These are phyloP conservation scores for Trichoderma citrinoviride DNA, from an alignment of 2,329 filamentous ascomycete species.

Conservation along the genomic window DNA sequence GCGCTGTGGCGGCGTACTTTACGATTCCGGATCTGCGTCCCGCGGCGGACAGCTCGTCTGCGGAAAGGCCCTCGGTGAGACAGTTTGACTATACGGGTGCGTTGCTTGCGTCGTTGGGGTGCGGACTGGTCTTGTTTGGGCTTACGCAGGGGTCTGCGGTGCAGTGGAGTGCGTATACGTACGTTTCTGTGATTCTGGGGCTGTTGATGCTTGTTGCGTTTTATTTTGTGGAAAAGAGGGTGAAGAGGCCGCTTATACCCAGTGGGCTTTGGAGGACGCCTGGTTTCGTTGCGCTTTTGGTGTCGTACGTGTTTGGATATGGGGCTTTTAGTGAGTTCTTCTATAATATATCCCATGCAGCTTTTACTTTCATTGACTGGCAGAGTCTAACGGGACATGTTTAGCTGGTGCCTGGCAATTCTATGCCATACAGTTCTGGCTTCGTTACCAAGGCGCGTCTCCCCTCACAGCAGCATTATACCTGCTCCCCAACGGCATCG, in stretches of 20 bases:
- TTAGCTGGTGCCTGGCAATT: constrained; percentile 5
- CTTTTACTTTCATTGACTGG: neutral
- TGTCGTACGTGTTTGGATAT: constrained; percentile 8
- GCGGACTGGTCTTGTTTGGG: constrained; percentile 4
- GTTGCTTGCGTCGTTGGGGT: neutral
- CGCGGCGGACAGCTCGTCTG: neutral
- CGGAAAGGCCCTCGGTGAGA: neutral
- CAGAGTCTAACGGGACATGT: neutral
- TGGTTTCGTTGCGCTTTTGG: neutral
- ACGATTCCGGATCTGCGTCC: constrained; percentile 3
- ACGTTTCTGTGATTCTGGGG: neutral
- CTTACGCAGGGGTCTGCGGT: neutral
- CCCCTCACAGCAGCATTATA: constrained; percentile 1
- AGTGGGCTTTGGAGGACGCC: neutral
- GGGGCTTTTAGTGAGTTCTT: neutral
- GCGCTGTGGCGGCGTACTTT: neutral
- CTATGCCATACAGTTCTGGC: constrained; percentile 14
- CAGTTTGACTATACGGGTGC: constrained; percentile 9
- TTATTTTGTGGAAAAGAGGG: neutral
- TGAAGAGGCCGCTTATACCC: neutral
- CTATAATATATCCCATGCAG: too few species aligned
- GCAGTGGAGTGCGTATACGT: constrained; percentile 5
- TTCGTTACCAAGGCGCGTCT: constrained; percentile 1
- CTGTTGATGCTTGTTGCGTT: neutral
- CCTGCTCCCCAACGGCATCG: neutral